A percentile compares a stretch with the other conserved stretches of the same genome.
phyloP scores from a whole-genome alignment of 1,139 yeast species.

The Candida tropicalis region DNA sequence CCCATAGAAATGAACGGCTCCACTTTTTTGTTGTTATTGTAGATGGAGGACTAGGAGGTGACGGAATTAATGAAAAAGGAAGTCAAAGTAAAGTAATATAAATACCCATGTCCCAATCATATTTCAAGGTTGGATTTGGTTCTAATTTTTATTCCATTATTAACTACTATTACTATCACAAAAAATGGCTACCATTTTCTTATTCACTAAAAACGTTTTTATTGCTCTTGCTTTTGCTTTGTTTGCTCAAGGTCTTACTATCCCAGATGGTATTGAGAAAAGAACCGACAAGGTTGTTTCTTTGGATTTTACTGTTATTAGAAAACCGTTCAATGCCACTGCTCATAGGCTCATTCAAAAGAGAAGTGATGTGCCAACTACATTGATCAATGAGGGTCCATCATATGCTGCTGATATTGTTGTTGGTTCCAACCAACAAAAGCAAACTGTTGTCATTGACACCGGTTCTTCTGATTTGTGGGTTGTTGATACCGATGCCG shows the following conservation, averaged over 20 bases:
- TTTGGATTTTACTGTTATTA: constrained; percentile 9
- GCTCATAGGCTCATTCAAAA: constrained; percentile 45
- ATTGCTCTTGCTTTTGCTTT: constrained; percentile 13
- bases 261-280: constrained; percentile 10
- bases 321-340: constrained; percentile 9
- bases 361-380: constrained; percentile 5
- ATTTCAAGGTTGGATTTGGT: too few relatives aligned
- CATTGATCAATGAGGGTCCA: constrained; percentile 11
- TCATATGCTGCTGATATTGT: constrained; percentile 12
- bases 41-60: too few relatives aligned
- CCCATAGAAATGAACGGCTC: constrained; percentile 1
- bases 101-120: too few relatives aligned
- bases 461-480: constrained; percentile 42
- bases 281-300: constrained; percentile 8
- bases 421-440: constrained; percentile 17
- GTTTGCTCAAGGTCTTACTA: constrained; percentile 15
- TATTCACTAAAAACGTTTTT: constrained; percentile 16
- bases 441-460: constrained; percentile 16
- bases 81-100: background rate
- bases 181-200: constrained; percentile 16
- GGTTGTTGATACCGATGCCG: constrained; percentile 25
- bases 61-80: too few relatives aligned
- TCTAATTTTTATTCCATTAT: background rate
- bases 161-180: background rate
- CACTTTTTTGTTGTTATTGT: background rate